Conservation (phyloP, 2,329 filamentous ascomycete genomes). For the Aureobasidium leucospermi region DNA sequence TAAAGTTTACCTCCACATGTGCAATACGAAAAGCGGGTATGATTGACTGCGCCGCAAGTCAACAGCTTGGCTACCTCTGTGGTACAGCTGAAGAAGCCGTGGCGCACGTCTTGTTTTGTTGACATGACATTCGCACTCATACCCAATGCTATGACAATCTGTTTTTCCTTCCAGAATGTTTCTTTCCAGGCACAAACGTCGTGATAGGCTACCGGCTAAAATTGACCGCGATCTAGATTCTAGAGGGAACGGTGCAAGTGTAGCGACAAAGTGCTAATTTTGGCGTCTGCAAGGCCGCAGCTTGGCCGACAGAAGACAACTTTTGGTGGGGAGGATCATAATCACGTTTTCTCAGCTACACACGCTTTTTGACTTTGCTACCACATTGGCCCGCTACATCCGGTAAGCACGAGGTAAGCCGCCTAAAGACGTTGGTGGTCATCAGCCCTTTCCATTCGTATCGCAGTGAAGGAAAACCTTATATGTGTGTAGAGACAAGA, state of each 20-base stretch:
- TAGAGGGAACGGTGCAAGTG: background rate
- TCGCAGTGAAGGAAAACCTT: background rate
- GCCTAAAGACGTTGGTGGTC: background rate
- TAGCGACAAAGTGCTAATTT: background rate
- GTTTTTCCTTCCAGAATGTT: no score
- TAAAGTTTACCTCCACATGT: background rate
- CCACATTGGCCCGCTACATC: background rate
- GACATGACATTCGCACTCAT: background rate
- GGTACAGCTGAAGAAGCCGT: background rate
- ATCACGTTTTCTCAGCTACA: background rate
- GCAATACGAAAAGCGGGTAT: background rate
- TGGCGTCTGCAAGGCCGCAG: background rate
- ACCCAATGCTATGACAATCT: no score
- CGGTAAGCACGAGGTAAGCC: background rate
- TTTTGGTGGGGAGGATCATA: background rate
- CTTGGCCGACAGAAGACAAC: background rate
- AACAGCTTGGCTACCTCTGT: background rate
- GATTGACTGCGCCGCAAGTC: background rate
- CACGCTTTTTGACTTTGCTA: background rate
- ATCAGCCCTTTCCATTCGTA: background rate
- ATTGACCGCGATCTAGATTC: no score
- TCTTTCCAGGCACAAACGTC: no score
- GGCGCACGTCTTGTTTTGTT: background rate
- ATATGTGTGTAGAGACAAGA: background rate
- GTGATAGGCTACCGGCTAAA: background rate